Evolutionary conservation across 495 filamentous ascomycete genomes (phyloP), one percentile per base, ranked within the genome.

Genomic region (Podospora anserina): DNA sequence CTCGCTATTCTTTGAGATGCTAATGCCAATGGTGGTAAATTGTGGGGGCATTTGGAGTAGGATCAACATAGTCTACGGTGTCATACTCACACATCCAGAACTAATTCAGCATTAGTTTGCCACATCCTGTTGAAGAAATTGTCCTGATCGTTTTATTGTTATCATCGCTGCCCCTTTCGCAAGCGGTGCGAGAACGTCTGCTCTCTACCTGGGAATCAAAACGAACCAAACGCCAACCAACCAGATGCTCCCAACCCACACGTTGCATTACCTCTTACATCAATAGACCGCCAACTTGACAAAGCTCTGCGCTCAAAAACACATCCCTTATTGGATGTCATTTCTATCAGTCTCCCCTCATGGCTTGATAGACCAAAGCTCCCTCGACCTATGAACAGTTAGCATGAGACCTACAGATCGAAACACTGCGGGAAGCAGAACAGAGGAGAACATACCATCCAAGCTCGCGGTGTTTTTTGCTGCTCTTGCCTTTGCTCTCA

Each of bases 401-500:
- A 71, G 66, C 20, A 28, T 0, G 32, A 23, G 30, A 20, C 3
- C 28, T n/a, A 26, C 54, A 16, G 15, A 64, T 49, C 20, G 1
- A 30, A 9, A 32, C 30, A 32, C 7, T 56, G 61, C 28, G 75
- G 71, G 79, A 79, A 82, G 23, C 82, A 63, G 19, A 82, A 28
- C 74, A 70, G 78, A 79, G 81, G 23, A 82, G 64, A 20, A 82
- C 82, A 26, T 76, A 81, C 84, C 83, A 86, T 27, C 84, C 84
- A 73, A 81, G 78, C 70, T 84, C 79, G 58, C 82, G 80, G 74
- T 83, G 65, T 76, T 84, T 88, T 75, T 84, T 87, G 61, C 82
- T 84, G 54, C 78, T 77, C 3, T 76, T 32, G 27, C 74, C 74
- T 61, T 79, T 80, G 77, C 82, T 83, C 44, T 83, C 80, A 66